Conservation (phyloP, 768 basidiomycete genomes). For the Mycena pura region DNA sequence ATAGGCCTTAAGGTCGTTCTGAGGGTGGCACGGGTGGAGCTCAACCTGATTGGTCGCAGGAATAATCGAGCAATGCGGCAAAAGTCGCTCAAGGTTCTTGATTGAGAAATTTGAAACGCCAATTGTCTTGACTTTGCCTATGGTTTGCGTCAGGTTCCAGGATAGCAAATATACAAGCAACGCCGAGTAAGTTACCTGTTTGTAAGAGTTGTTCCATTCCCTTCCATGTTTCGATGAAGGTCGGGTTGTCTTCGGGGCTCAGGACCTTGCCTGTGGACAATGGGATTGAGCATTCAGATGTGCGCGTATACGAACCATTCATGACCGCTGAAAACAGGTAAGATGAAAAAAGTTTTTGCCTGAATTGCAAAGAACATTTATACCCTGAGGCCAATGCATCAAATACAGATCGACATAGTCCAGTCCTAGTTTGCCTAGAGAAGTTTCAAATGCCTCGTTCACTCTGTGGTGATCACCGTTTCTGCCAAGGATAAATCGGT, state of each 20-base stretch:
- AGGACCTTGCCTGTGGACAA: constrained; percentile 8
- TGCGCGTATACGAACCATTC: background rate
- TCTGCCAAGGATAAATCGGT: background rate
- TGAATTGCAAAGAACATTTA: background rate
- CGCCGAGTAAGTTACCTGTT: constrained; percentile 30
- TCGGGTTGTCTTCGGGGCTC: constrained; percentile 33
- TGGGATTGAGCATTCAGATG: background rate
- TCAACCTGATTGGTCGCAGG: constrained; percentile 66
- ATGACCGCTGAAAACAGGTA: background rate
- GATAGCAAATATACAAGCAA: constrained; percentile 13
- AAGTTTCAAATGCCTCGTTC: constrained; percentile 43
- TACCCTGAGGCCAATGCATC: constrained; percentile 34
- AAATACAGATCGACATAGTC: constrained; percentile 51
- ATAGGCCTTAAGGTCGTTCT: constrained; percentile 54
- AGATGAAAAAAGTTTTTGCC: background rate
- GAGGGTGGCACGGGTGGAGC: constrained; percentile 63
- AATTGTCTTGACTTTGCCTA: constrained; percentile 52
- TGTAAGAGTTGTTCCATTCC: constrained; percentile 40
- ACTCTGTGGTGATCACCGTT: constrained; percentile 41
- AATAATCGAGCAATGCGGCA: constrained; percentile 51
- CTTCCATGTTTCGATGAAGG: constrained; percentile 37
- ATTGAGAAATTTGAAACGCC: constrained; percentile 69
- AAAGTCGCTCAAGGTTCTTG: constrained; percentile 46
- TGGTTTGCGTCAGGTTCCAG: constrained; percentile 21
- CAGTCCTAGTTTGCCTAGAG: constrained; percentile 42